Percentiles rank a stretch among this genome's conserved stretches.
phyloP scores from a whole-genome alignment of 2,329 filamentous ascomycete species.

The Pyrenophora seminiperda region DNA sequence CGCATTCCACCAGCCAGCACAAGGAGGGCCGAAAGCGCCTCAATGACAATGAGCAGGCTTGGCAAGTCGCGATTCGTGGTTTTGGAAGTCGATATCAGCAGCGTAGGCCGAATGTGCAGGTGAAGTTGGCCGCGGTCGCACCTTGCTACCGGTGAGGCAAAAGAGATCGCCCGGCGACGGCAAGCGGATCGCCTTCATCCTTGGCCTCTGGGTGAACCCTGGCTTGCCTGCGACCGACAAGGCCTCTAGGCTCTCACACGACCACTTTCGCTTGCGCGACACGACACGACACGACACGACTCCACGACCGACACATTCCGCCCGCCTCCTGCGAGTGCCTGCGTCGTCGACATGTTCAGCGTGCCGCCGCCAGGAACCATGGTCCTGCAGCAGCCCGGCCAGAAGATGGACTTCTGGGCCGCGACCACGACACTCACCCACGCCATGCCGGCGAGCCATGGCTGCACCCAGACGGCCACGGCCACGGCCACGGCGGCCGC shows the following conservation, averaged over 20 bases:
- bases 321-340: conserved; percentile 30
- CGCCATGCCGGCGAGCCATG: conserved; percentile 2
- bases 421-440: conserved; percentile 8
- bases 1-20: conserved; percentile 7
- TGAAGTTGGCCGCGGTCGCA: background rate
- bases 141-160: conserved; percentile 2
- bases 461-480: conserved; percentile 6
- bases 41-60: conserved; percentile 5
- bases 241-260: conserved; percentile 30
- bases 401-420: conserved; percentile 27
- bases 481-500: too few relatives aligned
- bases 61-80: conserved; percentile 6
- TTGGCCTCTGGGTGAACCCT: conserved; percentile 13
- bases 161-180: conserved; percentile 12
- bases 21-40: conserved; percentile 17
- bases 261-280: conserved; percentile 29
- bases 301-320: too few relatives aligned
- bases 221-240: conserved; percentile 12
- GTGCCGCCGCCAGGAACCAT: conserved; percentile 33
- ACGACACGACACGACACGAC: background rate
- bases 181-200: conserved; percentile 16
- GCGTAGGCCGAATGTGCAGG: background rate
- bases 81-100: background rate
- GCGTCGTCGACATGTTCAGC: conserved; percentile 23
- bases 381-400: conserved; percentile 26